A percentile compares a stretch with the other conserved stretches of the same genome.
Evolutionary conservation across 1,139 yeast genomes (phyloP).

Genomic region (Schwanniomyces etchellsii): DNA sequence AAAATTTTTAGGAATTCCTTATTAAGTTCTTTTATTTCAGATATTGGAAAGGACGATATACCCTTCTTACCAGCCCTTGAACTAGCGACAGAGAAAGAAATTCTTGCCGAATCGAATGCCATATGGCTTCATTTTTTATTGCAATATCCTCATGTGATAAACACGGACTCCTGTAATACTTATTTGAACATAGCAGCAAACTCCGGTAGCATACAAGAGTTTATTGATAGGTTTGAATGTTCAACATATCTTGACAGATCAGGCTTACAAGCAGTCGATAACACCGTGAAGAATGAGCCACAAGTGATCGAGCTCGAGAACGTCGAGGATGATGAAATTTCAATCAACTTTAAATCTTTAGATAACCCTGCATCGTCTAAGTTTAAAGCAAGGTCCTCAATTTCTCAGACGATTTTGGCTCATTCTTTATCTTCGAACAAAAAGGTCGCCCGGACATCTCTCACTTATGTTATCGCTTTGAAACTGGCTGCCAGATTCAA

Average conservation of each 20-base stretch:
- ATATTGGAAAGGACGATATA: conserved; percentile 22
- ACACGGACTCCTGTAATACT: conserved; percentile 37
- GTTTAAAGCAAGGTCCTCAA: conserved; percentile 5
- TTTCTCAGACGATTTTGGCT: neutral
- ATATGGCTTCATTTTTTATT: conserved; percentile 55
- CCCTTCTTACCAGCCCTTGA: conserved; percentile 65
- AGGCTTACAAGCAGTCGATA: conserved; percentile 12
- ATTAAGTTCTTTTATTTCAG: conserved; percentile 17
- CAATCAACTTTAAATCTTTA: conserved; percentile 20
- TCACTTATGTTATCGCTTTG: conserved; percentile 58
- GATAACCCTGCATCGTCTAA: conserved; percentile 7
- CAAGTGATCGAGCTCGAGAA: conserved; percentile 2
- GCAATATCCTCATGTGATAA: conserved; percentile 37
- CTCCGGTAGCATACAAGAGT: conserved; percentile 42
- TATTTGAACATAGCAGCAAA: conserved; percentile 52
- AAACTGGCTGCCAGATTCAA: conserved; percentile 57
- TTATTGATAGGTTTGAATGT: conserved; percentile 43
- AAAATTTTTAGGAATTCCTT: conserved; percentile 41
- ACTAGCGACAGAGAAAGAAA: conserved; percentile 33
- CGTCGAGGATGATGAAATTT: conserved; percentile 5
- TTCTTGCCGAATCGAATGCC: conserved; percentile 75
- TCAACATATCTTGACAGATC: conserved; percentile 38
- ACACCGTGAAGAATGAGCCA: conserved; percentile 5
- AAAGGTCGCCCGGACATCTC: conserved; percentile 41
- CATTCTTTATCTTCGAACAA: neutral